phyloP scores from a whole-genome alignment of 768 basidiomycete genomes.

The Lactarius trivialis region DNA sequence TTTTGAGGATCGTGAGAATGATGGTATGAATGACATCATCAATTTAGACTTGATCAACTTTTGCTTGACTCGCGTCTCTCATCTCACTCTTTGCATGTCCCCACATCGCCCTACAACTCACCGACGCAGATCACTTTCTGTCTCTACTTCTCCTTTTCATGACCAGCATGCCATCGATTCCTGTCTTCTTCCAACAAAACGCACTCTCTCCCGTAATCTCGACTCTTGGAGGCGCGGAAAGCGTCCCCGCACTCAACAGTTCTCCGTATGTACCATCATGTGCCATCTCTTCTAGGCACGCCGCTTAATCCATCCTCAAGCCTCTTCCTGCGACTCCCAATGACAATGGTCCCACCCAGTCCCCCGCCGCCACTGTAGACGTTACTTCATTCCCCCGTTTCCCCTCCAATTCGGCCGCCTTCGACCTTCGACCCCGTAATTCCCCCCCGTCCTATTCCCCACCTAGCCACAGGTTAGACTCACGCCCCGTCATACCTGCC shows the following conservation, averaged over 20 bases:
- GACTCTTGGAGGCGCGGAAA: constrained; percentile 52
- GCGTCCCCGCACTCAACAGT: constrained; percentile 40
- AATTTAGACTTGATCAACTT: neutral
- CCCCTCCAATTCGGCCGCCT: constrained; percentile 31
- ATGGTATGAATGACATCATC: constrained; percentile 3
- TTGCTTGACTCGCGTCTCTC: neutral
- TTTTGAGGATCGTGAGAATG: constrained; percentile 16
- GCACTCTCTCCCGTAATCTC: constrained; percentile 38
- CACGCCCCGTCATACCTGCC: constrained; percentile 5
- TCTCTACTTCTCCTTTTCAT: constrained; percentile 33
- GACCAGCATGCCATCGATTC: constrained; percentile 32
- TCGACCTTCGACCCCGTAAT: constrained; percentile 26
- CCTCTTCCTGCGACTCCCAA: constrained; percentile 1
- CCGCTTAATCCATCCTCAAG: constrained; percentile 1
- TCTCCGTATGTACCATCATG: constrained; percentile 36
- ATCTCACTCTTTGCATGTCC: constrained; percentile 14
- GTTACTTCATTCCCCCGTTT: constrained; percentile 12
- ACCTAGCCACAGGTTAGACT: neutral
- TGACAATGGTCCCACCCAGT: constrained; percentile 3
- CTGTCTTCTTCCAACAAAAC: constrained; percentile 44
- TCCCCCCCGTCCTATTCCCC: constrained; percentile 9
- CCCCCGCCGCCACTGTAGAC: neutral
- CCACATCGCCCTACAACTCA: constrained; percentile 25
- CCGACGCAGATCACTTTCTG: constrained; percentile 52
- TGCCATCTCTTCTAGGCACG: neutral